A percentile compares a stretch with the other conserved stretches of the same genome.
These are phyloP conservation scores for Halophytophthora polymorphica DNA, from an alignment of 352 stramenopile species.

Conservation along the genomic window DNA sequence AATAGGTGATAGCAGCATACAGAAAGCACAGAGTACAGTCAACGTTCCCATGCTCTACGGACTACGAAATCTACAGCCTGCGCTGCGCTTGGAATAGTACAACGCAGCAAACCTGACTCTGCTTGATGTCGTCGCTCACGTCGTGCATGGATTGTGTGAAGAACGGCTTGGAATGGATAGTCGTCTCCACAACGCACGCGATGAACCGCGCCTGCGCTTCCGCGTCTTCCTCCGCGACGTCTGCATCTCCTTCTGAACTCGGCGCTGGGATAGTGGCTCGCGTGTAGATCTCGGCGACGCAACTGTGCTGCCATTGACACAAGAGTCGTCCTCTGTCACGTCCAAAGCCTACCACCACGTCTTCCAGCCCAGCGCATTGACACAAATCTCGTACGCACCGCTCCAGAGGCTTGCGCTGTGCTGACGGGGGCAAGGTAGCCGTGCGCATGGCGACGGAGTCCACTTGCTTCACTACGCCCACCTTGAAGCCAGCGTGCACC, in stretches of 20 bases:
- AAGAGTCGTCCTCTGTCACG: too few species aligned
- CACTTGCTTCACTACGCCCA: slow-evolving; percentile 69
- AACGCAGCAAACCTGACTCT: slow-evolving; percentile 14
- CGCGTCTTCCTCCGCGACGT: slow-evolving; percentile 5
- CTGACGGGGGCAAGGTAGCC: slow-evolving; percentile 3
- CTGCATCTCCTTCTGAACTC: slow-evolving; percentile 10
- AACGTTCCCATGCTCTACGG: neutral
- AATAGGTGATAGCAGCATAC: neutral
- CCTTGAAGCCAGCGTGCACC: slow-evolving; percentile 43
- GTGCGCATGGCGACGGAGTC: slow-evolving; percentile 35
- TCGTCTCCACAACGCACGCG: slow-evolving; percentile 36
- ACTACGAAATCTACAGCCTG: neutral
- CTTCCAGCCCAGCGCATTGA: too few species aligned
- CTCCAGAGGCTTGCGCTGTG: slow-evolving; percentile 27
- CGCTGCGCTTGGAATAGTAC: neutral
- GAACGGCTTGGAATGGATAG: slow-evolving; percentile 27
- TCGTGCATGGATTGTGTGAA: slow-evolving; percentile 35
- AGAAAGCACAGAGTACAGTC: neutral
- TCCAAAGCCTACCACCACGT: slow-evolving; percentile 7
- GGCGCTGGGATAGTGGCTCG: slow-evolving; percentile 37
- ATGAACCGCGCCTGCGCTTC: slow-evolving; percentile 23
- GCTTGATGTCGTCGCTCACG: slow-evolving; percentile 17
- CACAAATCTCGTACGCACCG: too few species aligned
- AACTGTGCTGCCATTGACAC: slow-evolving; percentile 10
- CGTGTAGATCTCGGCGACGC: slow-evolving; percentile 44